Conservation (phyloP, 345 rosid genomes). For the Populus euphratica region DNA sequence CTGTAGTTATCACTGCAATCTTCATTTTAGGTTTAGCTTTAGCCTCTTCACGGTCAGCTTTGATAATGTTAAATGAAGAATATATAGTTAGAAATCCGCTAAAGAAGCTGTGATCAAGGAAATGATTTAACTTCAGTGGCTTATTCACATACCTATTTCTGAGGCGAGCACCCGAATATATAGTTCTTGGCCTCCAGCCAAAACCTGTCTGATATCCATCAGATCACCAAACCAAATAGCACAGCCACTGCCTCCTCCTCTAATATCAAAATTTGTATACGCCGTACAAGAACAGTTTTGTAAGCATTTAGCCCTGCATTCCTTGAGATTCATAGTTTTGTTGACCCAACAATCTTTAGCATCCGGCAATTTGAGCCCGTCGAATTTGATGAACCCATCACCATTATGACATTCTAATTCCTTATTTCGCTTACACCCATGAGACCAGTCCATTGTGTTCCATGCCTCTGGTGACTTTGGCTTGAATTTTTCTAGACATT, state of each 20-base stretch:
- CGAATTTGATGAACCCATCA: background rate
- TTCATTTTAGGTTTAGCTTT: background rate
- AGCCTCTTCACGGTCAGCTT: background rate
- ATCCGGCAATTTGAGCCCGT: constrained; percentile 13
- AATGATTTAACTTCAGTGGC: background rate
- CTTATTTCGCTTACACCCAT: background rate
- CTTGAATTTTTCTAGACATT: constrained; percentile 5
- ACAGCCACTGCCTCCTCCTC: constrained; percentile 16
- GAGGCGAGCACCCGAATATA: constrained; percentile 13
- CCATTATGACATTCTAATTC: background rate
- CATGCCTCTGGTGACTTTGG: background rate
- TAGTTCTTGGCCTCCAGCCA: background rate
- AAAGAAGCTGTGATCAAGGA: background rate
- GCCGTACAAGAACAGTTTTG: constrained; percentile 20
- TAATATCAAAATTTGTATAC: constrained; percentile 4
- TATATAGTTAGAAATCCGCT: background rate
- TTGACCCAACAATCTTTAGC: constrained; percentile 7
- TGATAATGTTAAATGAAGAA: too few species aligned
- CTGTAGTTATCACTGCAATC: background rate
- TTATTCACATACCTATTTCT: constrained; percentile 14
- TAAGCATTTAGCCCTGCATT: constrained; percentile 18
- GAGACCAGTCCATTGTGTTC: background rate
- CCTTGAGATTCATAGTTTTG: constrained; percentile 8
- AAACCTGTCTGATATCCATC: constrained; percentile 5
- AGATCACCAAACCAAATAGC: constrained; percentile 13